Percentiles rank a stretch among this genome's conserved stretches.
Conservation (phyloP, 331 rosid genomes). For the Dryas integrifolia region DNA sequence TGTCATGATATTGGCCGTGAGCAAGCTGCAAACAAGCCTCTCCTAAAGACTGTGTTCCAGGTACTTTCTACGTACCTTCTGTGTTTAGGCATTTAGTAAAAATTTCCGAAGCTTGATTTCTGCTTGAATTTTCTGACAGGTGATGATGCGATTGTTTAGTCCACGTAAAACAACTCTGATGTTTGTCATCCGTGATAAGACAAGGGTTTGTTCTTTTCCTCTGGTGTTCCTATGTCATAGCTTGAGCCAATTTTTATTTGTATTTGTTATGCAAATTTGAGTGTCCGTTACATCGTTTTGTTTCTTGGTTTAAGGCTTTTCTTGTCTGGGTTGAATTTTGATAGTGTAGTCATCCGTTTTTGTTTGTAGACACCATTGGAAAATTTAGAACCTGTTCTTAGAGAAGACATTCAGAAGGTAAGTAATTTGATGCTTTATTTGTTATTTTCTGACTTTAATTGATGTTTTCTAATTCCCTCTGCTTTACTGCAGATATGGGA, state of each 20-base stretch:
- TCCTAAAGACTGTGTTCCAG: slow-evolving; percentile 94
- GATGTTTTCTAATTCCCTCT: background rate
- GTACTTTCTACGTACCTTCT: slow-evolving; percentile 37
- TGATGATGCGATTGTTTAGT: slow-evolving; percentile 98
- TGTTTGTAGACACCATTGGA: slow-evolving; percentile 83
- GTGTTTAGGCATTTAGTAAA: slow-evolving; percentile 6
- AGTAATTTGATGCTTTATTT: slow-evolving; percentile 25
- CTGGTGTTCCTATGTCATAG: background rate
- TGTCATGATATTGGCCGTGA: slow-evolving; percentile 99
- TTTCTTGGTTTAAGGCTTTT: slow-evolving; percentile 9
- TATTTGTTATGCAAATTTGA: background rate
- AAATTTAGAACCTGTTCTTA: slow-evolving; percentile 92
- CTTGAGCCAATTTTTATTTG: background rate
- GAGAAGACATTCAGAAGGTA: slow-evolving; percentile 98
- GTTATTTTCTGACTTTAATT: slow-evolving; percentile 10
- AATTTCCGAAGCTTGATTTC: slow-evolving; percentile 11
- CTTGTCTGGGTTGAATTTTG: slow-evolving; percentile 21
- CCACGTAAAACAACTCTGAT: slow-evolving; percentile 94
- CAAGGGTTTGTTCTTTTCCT: slow-evolving; percentile 63
- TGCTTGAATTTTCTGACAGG: slow-evolving; percentile 51
- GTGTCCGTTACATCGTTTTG: slow-evolving; percentile 1
- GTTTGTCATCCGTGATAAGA: slow-evolving; percentile 98
- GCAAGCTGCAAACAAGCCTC: slow-evolving; percentile 99
- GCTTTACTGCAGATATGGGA: slow-evolving; percentile 79
- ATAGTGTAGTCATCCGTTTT: slow-evolving; percentile 29